A percentile compares a stretch with the other conserved stretches of the same genome.
These are phyloP conservation scores for Trichoderma brevicompactum DNA, from an alignment of 2,329 filamentous ascomycete genomes.

Conservation along the genomic window DNA sequence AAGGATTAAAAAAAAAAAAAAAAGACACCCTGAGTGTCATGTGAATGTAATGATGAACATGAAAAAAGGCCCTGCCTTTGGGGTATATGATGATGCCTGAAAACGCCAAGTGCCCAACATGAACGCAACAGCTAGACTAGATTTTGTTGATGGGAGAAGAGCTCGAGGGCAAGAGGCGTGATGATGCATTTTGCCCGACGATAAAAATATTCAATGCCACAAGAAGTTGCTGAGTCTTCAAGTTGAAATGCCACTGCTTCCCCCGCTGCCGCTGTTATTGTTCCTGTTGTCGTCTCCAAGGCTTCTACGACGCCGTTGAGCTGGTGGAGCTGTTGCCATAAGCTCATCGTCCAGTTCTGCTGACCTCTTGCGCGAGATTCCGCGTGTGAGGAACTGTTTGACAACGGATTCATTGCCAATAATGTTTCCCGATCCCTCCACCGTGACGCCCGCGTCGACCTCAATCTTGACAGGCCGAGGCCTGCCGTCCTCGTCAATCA, in stretches of 20 bases:
- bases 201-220: neutral
- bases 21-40: neutral
- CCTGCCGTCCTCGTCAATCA: conserved; percentile 52
- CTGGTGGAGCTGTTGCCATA: conserved; percentile 28
- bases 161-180: neutral
- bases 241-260: neutral
- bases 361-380: conserved; percentile 32
- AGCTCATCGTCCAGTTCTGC: conserved; percentile 31
- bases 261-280: too few relatives aligned
- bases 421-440: conserved; percentile 51
- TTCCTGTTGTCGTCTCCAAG: neutral
- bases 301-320: neutral
- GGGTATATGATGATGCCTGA: conserved; percentile 23
- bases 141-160: neutral
- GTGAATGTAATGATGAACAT: neutral
- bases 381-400: conserved; percentile 36
- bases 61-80: conserved; percentile 16
- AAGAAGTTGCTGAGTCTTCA: neutral
- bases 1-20: neutral
- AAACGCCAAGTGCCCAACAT: conserved; percentile 1
- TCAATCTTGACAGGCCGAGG: conserved; percentile 49
- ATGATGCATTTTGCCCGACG: neutral
- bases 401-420: conserved; percentile 45
- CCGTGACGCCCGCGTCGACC: conserved; percentile 51
- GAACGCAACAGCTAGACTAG: neutral